Percentiles rank a stretch among this genome's conserved stretches.
Conservation (phyloP, 176 grass and related monocot species). For the Oryza australiensis region DNA sequence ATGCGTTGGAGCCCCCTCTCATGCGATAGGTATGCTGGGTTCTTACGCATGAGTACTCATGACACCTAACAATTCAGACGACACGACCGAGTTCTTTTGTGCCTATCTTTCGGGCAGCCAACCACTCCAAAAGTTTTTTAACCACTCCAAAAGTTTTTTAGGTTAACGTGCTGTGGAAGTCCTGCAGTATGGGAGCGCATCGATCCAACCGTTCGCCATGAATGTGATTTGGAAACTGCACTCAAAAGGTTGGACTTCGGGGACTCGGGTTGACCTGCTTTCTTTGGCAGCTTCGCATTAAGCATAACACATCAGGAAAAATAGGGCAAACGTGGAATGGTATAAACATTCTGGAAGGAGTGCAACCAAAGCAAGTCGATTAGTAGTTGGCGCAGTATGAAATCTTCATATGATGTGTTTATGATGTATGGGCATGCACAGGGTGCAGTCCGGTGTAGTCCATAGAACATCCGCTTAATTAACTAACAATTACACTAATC, state of each 20-base stretch:
- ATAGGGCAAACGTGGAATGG: neutral
- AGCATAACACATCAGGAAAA: neutral
- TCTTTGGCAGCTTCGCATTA: neutral
- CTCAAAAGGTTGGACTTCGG: neutral
- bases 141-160: slow-evolving; percentile 5
- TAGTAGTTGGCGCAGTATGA: neutral
- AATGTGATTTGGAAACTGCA: slow-evolving; percentile 9
- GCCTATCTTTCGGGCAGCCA: slow-evolving; percentile 2
- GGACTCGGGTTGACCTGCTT: slow-evolving; percentile 24
- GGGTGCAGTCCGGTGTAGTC: neutral
- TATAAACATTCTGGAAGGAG: neutral
- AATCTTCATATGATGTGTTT: neutral
- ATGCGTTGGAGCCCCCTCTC: neutral
- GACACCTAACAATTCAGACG: slow-evolving; percentile 7
- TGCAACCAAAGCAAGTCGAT: neutral
- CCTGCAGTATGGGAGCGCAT: neutral
- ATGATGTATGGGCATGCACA: too few relatives aligned
- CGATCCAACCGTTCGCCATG: slow-evolving; percentile 5
- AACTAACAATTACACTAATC: neutral
- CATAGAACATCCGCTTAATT: neutral
- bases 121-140: slow-evolving; percentile 2
- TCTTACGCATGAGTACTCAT: neutral
- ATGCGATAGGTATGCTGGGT: neutral
- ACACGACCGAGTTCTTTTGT: neutral
- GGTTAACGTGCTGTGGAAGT: neutral